phyloP scores from a whole-genome alignment of 1,139 yeast genomes.

The Sporopachydermia cereana region DNA sequence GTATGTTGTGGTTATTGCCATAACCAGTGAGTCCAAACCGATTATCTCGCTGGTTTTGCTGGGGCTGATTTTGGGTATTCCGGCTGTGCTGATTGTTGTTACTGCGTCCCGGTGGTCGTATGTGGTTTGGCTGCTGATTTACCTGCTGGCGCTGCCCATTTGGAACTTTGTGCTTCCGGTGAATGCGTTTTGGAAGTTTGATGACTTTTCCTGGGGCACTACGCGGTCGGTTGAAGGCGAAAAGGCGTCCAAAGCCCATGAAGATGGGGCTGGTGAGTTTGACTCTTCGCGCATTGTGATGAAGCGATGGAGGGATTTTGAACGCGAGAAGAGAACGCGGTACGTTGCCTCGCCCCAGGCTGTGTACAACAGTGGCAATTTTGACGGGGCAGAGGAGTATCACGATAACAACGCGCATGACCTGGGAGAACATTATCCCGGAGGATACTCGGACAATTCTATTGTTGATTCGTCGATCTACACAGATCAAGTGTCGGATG shows the following conservation, averaged over 20 bases:
- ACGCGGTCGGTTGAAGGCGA: constrained; percentile 74
- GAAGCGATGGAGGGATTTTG: constrained; percentile 93
- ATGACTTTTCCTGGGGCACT: constrained; percentile 98
- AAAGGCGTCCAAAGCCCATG: constrained; percentile 49
- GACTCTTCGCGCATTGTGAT: constrained; percentile 79
- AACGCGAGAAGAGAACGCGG: constrained; percentile 40
- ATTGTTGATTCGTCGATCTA: constrained; percentile 11
- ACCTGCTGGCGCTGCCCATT: constrained; percentile 73
- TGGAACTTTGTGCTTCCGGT: constrained; percentile 91
- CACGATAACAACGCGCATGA: constrained; percentile 6
- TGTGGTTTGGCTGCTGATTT: constrained; percentile 70
- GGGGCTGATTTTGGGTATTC: constrained; percentile 78
- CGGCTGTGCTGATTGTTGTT: constrained; percentile 76
- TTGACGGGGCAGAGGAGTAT: constrained; percentile 5
- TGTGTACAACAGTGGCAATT: constrained; percentile 4
- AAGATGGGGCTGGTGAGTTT: constrained; percentile 63
- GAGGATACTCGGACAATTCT: constrained; percentile 25
- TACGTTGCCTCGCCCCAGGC: constrained; percentile 12
- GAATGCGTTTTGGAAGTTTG: constrained; percentile 94
- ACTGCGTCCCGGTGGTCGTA: constrained; percentile 76
- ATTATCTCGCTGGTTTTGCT: constrained; percentile 66
- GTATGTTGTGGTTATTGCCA: constrained; percentile 68
- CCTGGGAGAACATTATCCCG: constrained; percentile 14
- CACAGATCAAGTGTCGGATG: neutral
- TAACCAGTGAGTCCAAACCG: constrained; percentile 76